Percentiles rank a stretch among this genome's conserved stretches.
phyloP scores from a whole-genome alignment of 2,329 filamentous ascomycete genomes.

The Fusarium ramigenum region DNA sequence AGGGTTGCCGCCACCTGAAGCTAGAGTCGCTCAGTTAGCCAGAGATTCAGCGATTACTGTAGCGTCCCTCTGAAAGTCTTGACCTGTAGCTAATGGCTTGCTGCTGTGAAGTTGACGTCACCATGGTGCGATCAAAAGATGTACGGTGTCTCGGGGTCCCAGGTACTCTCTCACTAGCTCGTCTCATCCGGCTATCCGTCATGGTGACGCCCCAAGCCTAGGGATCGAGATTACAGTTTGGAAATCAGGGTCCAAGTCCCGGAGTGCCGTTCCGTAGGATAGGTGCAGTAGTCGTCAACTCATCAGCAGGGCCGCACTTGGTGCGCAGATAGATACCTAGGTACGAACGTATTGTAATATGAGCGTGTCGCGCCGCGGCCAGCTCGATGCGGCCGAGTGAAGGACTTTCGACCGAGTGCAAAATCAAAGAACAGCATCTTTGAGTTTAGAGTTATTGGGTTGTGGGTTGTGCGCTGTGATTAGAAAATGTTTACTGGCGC shows the following conservation, averaged over 20 bases:
- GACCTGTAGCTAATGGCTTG: slow-evolving; percentile 20
- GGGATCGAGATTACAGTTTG: slow-evolving; percentile 46
- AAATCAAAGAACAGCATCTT: background rate
- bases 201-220: slow-evolving; percentile 36
- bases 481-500: background rate
- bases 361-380: slow-evolving; percentile 6
- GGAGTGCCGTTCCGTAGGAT: slow-evolving; percentile 28
- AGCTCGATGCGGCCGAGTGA: slow-evolving; percentile 20
- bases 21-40: background rate
- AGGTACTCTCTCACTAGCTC: slow-evolving; percentile 18
- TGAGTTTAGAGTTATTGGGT: background rate
- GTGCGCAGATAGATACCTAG: background rate
- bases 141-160: slow-evolving; percentile 34
- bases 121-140: slow-evolving; percentile 36
- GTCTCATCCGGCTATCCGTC: slow-evolving; percentile 35
- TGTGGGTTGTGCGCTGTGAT: background rate
- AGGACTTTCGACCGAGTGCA: background rate
- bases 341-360: background rate
- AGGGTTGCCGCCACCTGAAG: slow-evolving; percentile 15
- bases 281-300: slow-evolving; percentile 18
- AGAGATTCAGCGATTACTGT: slow-evolving; percentile 1
- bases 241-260: slow-evolving; percentile 45
- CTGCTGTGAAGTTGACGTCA: slow-evolving; percentile 41
- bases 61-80: slow-evolving; percentile 12
- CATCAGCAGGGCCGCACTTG: slow-evolving; percentile 2